phyloP scores from a whole-genome alignment of 148 eudicot genomes.

The Rhododendron mucronatum region DNA sequence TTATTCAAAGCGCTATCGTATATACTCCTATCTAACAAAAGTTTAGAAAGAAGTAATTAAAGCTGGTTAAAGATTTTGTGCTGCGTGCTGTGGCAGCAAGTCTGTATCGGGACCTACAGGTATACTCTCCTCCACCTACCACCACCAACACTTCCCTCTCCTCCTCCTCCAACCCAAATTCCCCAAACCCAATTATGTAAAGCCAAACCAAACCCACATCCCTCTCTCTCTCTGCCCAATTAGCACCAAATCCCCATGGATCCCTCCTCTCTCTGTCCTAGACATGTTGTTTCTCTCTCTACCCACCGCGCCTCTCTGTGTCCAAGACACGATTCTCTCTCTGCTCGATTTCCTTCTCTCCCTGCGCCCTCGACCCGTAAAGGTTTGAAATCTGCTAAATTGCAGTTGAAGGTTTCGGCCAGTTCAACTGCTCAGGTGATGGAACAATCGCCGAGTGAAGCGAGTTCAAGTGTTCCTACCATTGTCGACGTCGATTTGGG shows the following conservation, averaged over 20 bases:
- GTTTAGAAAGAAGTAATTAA: too few species aligned
- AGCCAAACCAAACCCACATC: background rate
- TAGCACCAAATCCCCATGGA: slow-evolving; percentile 14
- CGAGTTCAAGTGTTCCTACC: slow-evolving; percentile 37
- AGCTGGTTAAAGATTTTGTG: too few species aligned
- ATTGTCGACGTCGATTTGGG: slow-evolving; percentile 84
- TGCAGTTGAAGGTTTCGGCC: slow-evolving; percentile 29
- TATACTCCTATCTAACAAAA: too few species aligned
- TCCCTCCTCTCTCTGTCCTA: slow-evolving; percentile 9
- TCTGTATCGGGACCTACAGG: background rate
- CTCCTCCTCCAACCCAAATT: background rate
- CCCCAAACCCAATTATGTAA: background rate
- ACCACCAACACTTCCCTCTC: background rate
- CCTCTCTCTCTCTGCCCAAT: background rate
- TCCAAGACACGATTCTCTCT: background rate
- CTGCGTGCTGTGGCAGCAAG: background rate
- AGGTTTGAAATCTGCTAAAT: background rate
- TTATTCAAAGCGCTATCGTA: too few species aligned
- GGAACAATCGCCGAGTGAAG: slow-evolving; percentile 21
- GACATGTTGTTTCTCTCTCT: slow-evolving; percentile 5
- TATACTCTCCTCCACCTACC: background rate
- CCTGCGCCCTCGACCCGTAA: background rate
- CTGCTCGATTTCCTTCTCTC: background rate
- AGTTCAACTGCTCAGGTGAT: slow-evolving; percentile 44
- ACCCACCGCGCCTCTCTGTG: slow-evolving; percentile 27